Evolutionary conservation across 179 eudicot species (phyloP), one percentile per base, ranked within the genome.

Genomic region (Silene noctiflora): DNA sequence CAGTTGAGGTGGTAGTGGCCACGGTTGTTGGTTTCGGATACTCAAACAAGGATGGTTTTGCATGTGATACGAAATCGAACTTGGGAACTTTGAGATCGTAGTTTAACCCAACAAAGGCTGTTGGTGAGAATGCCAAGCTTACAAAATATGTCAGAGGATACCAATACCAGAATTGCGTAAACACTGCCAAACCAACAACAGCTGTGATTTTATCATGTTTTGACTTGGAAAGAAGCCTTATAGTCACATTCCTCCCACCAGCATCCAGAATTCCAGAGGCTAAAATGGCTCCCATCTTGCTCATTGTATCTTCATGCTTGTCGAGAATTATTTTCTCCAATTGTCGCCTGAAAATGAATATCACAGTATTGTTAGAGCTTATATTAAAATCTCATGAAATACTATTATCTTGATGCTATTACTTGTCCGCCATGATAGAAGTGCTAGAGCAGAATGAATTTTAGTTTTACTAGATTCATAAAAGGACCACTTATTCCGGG

Each of bases 101-200:
- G 82, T 92, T 94, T 67, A 94, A 84, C 68, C 98, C 98, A 74
- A 94, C 86, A 27, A 94, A 86, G 20, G 98, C 98, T 24, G 98
- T 93, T 1, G 98, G 98, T 1, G 97, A 95, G 79, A 95, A 95
- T 56, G 99, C 81, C 84, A 95, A 82, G 84, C 99, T 95, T 58
- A 93, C 79, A 85, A 92, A 95, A 76, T 95, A 95, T 22, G 86
- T 95, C 29, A 95, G 97, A 19, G 99, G 99, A 78, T 95, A 95
- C 99, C 99, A 95, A 71, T 91, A 95, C 99, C 99, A 95, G 80
- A 91, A 95, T 79, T 95, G 97, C 83, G 93, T 95, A 77, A 95
- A 95, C 68, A 95, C 95, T 65, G 99, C 97, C 78, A 95, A 91
- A 55, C 99, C 97, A 51, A 95, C 93, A 29, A 95, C 93, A 27